Percentiles rank a stretch among this genome's conserved stretches.
phyloP scores from a whole-genome alignment of 768 basidiomycete species.

The Macrolepiota fuliginosa region DNA sequence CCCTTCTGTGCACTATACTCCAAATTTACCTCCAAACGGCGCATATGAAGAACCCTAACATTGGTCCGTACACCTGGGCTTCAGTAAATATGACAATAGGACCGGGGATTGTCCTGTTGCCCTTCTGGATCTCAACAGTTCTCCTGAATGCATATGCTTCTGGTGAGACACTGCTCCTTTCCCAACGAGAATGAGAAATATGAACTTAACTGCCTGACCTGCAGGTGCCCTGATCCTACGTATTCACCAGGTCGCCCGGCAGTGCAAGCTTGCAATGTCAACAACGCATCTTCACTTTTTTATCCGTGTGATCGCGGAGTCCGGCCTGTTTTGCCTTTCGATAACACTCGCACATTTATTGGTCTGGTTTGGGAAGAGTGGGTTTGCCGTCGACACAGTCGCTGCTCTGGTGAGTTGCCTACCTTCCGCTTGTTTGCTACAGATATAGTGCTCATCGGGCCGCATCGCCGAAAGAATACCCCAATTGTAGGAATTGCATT shows the following conservation, averaged over 20 bases:
- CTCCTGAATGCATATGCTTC: not conserved
- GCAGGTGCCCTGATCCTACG: not conserved
- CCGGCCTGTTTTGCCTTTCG: not conserved
- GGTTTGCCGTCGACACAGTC: not conserved
- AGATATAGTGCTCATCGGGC: not conserved
- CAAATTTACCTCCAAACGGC: not conserved
- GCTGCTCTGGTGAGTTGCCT: not conserved
- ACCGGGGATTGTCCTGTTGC: not conserved
- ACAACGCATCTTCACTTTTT: not conserved
- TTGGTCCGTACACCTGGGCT: not conserved
- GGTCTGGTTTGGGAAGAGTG: not conserved
- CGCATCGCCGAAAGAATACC: not conserved
- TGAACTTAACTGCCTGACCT: too few species aligned
- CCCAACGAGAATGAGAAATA: not conserved
- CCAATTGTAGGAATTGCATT: not conserved
- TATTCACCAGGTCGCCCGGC: not conserved
- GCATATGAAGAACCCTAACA: not conserved
- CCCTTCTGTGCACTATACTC: not conserved
- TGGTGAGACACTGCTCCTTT: not conserved
- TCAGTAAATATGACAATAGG: not conserved
- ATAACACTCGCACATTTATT: not conserved
- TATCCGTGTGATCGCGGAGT: not conserved
- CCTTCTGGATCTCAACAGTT: not conserved
- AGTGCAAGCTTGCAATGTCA: not conserved
- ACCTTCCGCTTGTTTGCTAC: not conserved